Evolutionary conservation across 2,329 filamentous ascomycete genomes (phyloP), one percentile per base, ranked within the genome.

Genomic region (Phaeosphaeria sp.): DNA sequence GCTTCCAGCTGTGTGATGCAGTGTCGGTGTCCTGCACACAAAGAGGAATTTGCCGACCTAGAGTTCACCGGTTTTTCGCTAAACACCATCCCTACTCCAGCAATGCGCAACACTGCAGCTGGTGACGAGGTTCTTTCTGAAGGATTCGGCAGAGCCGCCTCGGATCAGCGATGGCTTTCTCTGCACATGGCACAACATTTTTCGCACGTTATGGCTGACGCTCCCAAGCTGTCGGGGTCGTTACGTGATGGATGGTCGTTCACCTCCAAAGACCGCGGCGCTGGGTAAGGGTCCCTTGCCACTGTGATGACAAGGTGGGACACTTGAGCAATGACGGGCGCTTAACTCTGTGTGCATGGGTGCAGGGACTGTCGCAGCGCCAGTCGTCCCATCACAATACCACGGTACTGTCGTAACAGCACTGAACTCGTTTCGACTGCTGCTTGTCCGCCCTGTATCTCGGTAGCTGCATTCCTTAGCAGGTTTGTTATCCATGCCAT

Each of bases 81-180:
- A 39, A 44, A 17, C 13, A 36, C 8, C 11, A 39, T 39, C 36
- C 36, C 15, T n/a, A n/a, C 36, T n/a, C 15, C 13, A n/a, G 36
- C 36, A 39, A 39, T 47, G 40, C 44, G 42, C 25, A 50, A 46
- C 22, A 50, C 15, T 20, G 24, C 20, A 33, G 27, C 24, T 22
- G 24, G 18, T 39, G 25, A 24, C 21, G 48, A 42, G 49, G 15
- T 30, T 17, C 46, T 24, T 56, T 59, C 13, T 42, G 6, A 50
- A 27, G 45, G 56, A 60, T 61, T 64, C 65, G 67, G 56, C 53
- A 62, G 64, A 70, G 63, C 65, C 67, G 64, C 62, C 45, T 50
- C 55, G 62, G 51, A 55, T 65, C 60, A 59, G 61, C 42, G 49
- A 61, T 56, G 57, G 44, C 42, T 57, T 49, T 50, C 18, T 50